Base-by-base conservation (phyloP, 1,284 basidiomycete species). In the Boletus holoroseus region DNA sequence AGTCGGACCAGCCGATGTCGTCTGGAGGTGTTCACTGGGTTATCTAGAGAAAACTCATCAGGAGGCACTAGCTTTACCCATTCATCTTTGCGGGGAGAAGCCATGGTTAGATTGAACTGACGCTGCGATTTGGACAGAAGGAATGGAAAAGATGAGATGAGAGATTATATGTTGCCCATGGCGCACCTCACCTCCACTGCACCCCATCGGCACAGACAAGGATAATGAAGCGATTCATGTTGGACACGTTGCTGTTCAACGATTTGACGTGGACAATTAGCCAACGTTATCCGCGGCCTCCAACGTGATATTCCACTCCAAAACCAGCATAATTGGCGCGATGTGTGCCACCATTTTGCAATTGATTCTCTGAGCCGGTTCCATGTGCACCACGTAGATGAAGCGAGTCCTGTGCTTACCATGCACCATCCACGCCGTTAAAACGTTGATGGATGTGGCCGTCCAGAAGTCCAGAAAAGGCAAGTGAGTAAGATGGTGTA, bases 31-130 rank as follows among this genome's bases (percentile, higher is more conserved):
- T 77, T 76, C 41, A 61, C 59, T n/a, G 70, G 69, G 52, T 77
- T 70, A 43, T 71, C 66, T 46, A 74, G 63, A 50, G 69, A 72
- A 61, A 76, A 77, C 42, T 76, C 73, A 62, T 78, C 76, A 12
- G 67, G 64, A 22, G 58, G 62, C 7, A 27, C 18, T 3, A 68
- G 46, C 35, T 68, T 64, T 28, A 68, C 62, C 62, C 63, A 64
- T 35, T 52, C 66, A 5, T 68, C 64, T 43, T 54, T 55, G 39
- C 49, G 44, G 24, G 35, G 47, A 50, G 54, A 35, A 3, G 32
- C n/a, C 63, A 64, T 64, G 52, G 50, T 53, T 48, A 46, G 53
- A 50, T 51, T 37, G 49, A 26, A 22, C 38, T 30, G 35, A 44
- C 16, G 44, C 30, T 44, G 35, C 27, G 42, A 44, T 38, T 50